Conservation (phyloP, 2,329 filamentous ascomycete species). For the Conoideocrella luteorostrata region DNA sequence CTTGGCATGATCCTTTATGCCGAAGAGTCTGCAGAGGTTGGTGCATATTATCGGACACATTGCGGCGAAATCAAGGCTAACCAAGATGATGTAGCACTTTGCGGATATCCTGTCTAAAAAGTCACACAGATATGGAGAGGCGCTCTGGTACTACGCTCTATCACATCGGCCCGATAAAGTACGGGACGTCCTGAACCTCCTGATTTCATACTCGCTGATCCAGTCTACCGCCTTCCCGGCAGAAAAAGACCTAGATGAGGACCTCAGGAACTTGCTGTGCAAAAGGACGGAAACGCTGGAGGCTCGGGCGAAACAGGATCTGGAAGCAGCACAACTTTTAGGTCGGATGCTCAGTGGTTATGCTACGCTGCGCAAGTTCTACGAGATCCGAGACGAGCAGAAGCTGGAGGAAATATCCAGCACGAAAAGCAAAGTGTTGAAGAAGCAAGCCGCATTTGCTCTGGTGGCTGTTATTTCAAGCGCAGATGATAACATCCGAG, state of each 20-base stretch:
- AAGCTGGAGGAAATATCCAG: constrained; percentile 21
- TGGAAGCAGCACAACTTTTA: constrained; percentile 75
- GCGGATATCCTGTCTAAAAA: constrained; percentile 69
- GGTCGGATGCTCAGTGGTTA: constrained; percentile 87
- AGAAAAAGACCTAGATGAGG: constrained; percentile 62
- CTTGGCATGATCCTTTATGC: constrained; percentile 75
- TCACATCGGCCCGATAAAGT: constrained; percentile 74
- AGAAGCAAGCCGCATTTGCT: constrained; percentile 63
- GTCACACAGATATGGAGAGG: constrained; percentile 75
- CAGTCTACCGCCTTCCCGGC: constrained; percentile 78
- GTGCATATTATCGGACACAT: no score
- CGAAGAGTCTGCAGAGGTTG: constrained; percentile 72
- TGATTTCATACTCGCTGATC: constrained; percentile 81
- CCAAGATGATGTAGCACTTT: constrained; percentile 45
- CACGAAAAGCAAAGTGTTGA: constrained; percentile 49
- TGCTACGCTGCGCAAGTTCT: constrained; percentile 83
- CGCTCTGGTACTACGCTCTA: constrained; percentile 84
- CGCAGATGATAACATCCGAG: constrained; percentile 83
- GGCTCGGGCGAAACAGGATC: constrained; percentile 64
- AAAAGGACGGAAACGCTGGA: constrained; percentile 67
- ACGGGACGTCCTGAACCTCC: constrained; percentile 75
- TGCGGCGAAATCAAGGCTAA: constrained; percentile 20
- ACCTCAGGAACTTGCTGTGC: constrained; percentile 62
- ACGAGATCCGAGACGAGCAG: constrained; percentile 67
- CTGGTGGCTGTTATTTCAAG: constrained; percentile 79